These are phyloP conservation scores for Schizosaccharomyces pombe DNA, from an alignment of 805 yeast species.

Conservation along the genomic window DNA sequence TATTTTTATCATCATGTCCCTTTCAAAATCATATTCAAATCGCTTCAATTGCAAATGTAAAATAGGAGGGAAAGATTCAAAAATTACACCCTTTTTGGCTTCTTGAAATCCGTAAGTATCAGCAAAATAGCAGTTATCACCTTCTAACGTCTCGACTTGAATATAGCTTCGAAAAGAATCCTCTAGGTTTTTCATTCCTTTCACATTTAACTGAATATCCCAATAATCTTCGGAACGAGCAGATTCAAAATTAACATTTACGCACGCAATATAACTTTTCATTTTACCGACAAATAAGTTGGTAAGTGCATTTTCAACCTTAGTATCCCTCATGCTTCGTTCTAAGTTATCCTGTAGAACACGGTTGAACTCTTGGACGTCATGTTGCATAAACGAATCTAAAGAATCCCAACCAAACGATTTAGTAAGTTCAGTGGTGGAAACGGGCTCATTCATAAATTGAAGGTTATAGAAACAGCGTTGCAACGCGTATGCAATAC, in stretches of 20 bases:
- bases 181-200: constrained; percentile 45
- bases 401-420: constrained; percentile 94
- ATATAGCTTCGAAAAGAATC: constrained; percentile 70
- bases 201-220: constrained; percentile 92
- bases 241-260: constrained; percentile 80
- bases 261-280: constrained; percentile 84
- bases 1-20: constrained; percentile 69
- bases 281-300: constrained; percentile 89
- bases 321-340: constrained; percentile 69
- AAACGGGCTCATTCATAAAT: constrained; percentile 51
- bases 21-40: constrained; percentile 79
- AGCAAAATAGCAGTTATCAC: constrained; percentile 90
- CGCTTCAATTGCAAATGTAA: constrained; percentile 80
- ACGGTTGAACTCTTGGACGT: constrained; percentile 87
- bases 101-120: constrained; percentile 77
- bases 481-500: constrained; percentile 70
- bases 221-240: constrained; percentile 84
- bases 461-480: constrained; percentile 62
- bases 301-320: constrained; percentile 48
- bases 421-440: constrained; percentile 64
- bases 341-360: constrained; percentile 88
- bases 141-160: constrained; percentile 69
- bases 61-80: constrained; percentile 75
- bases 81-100: constrained; percentile 88
- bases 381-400: constrained; percentile 94